These are phyloP conservation scores for Mucor lusitanicus DNA, from an alignment of 371 early-diverging fungal genomes.

Conservation along the genomic window DNA sequence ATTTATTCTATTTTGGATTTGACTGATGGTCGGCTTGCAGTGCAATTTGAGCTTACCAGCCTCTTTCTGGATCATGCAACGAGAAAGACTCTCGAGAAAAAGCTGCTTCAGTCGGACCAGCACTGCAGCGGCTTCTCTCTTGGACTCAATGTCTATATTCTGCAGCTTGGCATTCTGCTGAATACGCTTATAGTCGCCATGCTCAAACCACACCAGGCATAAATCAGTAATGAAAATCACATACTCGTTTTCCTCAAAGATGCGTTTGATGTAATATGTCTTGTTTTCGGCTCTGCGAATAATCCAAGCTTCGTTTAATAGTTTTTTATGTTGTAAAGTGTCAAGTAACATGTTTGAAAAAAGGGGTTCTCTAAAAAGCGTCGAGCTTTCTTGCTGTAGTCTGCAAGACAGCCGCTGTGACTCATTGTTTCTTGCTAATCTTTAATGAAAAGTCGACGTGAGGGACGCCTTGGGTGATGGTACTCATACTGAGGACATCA, in stretches of 20 bases:
- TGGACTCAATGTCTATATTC: conserved; percentile 15
- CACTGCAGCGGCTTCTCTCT: neutral
- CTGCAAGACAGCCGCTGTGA: neutral
- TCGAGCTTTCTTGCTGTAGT: neutral
- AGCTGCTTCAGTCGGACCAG: neutral
- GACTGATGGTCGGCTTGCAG: neutral
- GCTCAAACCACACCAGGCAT: conserved; percentile 23
- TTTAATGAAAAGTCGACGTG: conserved; percentile 97
- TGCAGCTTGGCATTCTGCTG: conserved; percentile 2
- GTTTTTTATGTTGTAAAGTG: neutral
- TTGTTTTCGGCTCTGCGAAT: neutral
- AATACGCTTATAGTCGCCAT: conserved; percentile 8
- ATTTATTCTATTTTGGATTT: conserved; percentile 2
- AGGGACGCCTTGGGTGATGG: conserved; percentile 92
- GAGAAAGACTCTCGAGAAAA: neutral
- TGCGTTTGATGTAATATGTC: conserved; percentile 15
- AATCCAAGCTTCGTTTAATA: conserved; percentile 5
- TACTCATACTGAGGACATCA: conserved; percentile 92
- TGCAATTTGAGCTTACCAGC: neutral
- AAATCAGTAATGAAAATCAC: conserved; percentile 14
- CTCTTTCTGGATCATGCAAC: neutral
- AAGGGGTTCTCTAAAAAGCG: neutral
- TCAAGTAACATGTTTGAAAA: conserved; percentile 3
- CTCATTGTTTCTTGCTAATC: conserved; percentile 51
- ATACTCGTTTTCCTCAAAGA: conserved; percentile 13